phyloP scores from a whole-genome alignment of 805 yeast genomes.

The Teunomyces stri region DNA sequence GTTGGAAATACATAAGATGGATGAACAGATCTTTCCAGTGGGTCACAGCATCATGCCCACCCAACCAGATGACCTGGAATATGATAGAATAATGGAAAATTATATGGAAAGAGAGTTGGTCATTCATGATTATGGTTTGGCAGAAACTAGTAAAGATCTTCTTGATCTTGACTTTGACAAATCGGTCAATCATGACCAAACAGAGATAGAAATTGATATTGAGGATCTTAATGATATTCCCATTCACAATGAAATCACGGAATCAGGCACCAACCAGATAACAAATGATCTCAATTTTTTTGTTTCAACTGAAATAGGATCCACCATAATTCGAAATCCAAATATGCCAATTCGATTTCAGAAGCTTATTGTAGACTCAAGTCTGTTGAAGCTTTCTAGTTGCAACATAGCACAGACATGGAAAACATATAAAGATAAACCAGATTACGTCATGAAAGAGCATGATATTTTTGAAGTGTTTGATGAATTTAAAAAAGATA shows the following conservation, averaged over 20 bases:
- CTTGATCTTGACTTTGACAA: slow-evolving; percentile 8
- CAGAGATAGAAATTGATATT: slow-evolving; percentile 21
- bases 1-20: slow-evolving; percentile 14
- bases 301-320: slow-evolving; percentile 6
- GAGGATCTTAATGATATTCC: slow-evolving; percentile 1
- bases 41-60: neutral
- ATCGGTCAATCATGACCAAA: slow-evolving; percentile 15
- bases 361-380: neutral
- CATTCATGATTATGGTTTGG: neutral
- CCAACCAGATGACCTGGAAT: neutral
- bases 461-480: neutral
- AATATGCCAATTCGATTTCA: neutral
- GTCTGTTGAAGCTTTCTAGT: neutral
- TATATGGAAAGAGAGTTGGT: slow-evolving; percentile 13
- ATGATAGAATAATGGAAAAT: slow-evolving; percentile 5
- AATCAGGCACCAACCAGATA: slow-evolving; percentile 4
- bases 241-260: neutral
- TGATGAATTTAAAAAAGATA: neutral
- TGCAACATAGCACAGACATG: neutral
- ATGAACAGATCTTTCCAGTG: slow-evolving; percentile 13
- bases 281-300: slow-evolving; percentile 12
- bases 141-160: neutral
- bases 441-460: neutral
- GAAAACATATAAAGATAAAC: neutral
- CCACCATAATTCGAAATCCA: neutral